Evolutionary conservation across 805 yeast genomes (phyloP), one percentile per base, ranked within the genome.

Genomic region (Nakazawaea holstii): DNA sequence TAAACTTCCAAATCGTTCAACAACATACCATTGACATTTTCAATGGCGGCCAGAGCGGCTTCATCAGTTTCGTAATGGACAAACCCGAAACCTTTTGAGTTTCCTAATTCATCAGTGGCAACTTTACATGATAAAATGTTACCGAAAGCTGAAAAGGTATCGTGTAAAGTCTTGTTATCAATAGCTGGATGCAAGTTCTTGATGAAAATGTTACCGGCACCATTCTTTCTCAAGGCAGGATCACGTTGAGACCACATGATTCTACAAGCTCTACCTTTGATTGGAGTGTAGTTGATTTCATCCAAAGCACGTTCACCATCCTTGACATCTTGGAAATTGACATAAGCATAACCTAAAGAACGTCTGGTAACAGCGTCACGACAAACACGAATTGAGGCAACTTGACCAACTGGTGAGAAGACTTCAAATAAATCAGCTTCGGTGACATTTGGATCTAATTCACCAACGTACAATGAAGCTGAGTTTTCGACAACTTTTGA

Each of bases 171-270:
- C 81, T 92, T 92, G 89, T 94, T 92, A 76, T 94, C 99, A 64
- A 94, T 94, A 64, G 88, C 96, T 52, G 96, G 95, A 72, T 92
- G 97, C 73, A 94, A 82, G 82, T 94, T 94, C 84, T 94, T 94
- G 77, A 94, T 92, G 82, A 86, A 94, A 58, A 94, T 84, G 80
- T 94, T 94, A 65, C 97, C 97, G 55, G 88, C 85, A 69, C 97
- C 97, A 65, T 84, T 84, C 79, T 84, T 88, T 80, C 99, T 87
- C 62, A 83, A 70, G 53, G 96, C 79, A 56, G 99, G 98, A 69
- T 94, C 98, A 75, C 98, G 89, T 78, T 94, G 98, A 58, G 97
- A 90, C 97, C 98, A 90, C 98, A 94, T 94, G 76, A 94, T 92
- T 73, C 99, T 89, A 76, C 97, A 90, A 62, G 97, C 90, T 65